phyloP scores from a whole-genome alignment of 148 eudicot species.

The Oxyria digyna region DNA sequence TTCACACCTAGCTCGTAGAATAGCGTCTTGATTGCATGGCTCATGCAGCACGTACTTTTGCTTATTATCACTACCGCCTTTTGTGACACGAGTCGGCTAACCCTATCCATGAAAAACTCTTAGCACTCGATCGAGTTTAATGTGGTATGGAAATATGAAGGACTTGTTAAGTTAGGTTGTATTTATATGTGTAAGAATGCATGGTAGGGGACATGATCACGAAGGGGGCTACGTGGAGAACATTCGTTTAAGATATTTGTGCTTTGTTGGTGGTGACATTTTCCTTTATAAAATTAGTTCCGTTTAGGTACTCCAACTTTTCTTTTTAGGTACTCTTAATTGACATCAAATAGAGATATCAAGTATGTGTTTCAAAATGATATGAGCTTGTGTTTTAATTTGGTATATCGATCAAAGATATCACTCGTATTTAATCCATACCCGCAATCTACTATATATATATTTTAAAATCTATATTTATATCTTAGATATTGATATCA shows the following conservation, averaged over 20 bases:
- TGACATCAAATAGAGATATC: too few relatives aligned
- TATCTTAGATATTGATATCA: too few relatives aligned
- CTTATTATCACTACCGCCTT: conserved; percentile 25
- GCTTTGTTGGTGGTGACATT: background rate
- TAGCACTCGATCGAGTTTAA: background rate
- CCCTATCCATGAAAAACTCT: conserved; percentile 9
- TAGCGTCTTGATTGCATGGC: conserved; percentile 13
- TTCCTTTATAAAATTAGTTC: background rate
- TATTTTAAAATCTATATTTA: too few relatives aligned
- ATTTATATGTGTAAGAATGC: background rate
- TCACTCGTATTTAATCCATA: too few relatives aligned
- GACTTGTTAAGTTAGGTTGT: too few relatives aligned
- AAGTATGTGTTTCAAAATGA: too few relatives aligned
- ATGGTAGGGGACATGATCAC: background rate
- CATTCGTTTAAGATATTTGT: background rate
- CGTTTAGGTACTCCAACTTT: background rate
- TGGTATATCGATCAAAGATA: too few relatives aligned
- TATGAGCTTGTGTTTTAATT: too few relatives aligned
- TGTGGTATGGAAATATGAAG: too few relatives aligned
- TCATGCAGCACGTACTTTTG: conserved; percentile 25
- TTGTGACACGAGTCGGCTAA: conserved; percentile 10
- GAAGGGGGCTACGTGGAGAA: background rate
- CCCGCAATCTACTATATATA: too few relatives aligned
- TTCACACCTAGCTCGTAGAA: conserved; percentile 16
- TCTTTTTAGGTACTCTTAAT: too few relatives aligned